Conservation (phyloP, 352 stramenopile species). For the Phytophthora idaei region DNA sequence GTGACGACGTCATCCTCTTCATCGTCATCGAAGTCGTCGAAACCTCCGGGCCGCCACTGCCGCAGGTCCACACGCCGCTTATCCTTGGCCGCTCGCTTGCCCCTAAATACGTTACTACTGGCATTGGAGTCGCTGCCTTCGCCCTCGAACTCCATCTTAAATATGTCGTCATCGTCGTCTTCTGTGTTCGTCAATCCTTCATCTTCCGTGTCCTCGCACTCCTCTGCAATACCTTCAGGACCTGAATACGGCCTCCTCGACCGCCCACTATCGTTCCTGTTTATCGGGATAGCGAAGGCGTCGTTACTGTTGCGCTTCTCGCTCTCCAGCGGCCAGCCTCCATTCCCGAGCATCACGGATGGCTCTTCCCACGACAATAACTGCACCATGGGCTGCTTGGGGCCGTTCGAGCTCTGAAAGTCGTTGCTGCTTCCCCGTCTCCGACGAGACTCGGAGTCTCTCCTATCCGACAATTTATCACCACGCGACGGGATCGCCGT, state of each 20-base stretch:
- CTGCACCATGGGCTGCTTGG: slow-evolving; percentile 36
- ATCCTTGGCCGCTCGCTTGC: slow-evolving; percentile 16
- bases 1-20: slow-evolving; percentile 32
- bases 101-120: slow-evolving; percentile 37
- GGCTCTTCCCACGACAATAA: slow-evolving; percentile 74
- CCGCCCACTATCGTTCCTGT: slow-evolving; percentile 12
- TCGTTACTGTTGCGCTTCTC: slow-evolving; percentile 24
- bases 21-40: slow-evolving; percentile 35
- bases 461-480: slow-evolving; percentile 21
- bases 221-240: slow-evolving; percentile 38
- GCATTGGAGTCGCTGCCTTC: slow-evolving; percentile 22
- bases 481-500: slow-evolving; percentile 18
- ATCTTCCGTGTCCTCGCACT: slow-evolving; percentile 49
- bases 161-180: slow-evolving; percentile 66
- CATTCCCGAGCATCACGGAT: slow-evolving; percentile 45
- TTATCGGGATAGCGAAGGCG: slow-evolving; percentile 2
- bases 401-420: slow-evolving; percentile 22
- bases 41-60: slow-evolving; percentile 17
- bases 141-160: slow-evolving; percentile 79
- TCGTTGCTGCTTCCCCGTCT: slow-evolving; percentile 26
- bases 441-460: slow-evolving; percentile 24
- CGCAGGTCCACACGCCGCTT: slow-evolving; percentile 15
- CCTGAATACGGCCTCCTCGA: slow-evolving; percentile 20
- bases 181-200: slow-evolving; percentile 42
- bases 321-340: slow-evolving; percentile 33